phyloP scores from a whole-genome alignment of 2,329 filamentous ascomycete species.

The Venturia effusa region DNA sequence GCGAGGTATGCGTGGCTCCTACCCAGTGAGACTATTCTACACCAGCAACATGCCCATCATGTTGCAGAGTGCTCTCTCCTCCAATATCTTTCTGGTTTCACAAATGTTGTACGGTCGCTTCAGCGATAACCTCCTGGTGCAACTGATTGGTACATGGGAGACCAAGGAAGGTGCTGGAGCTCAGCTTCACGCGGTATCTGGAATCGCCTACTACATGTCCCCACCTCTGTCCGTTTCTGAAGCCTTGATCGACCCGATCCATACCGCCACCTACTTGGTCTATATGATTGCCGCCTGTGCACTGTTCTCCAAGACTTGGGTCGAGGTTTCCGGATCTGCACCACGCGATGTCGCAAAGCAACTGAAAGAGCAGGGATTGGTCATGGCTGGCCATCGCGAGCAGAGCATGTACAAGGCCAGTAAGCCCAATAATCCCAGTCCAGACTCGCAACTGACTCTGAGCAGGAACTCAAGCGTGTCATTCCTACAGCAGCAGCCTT shows the following conservation, averaged over 20 bases:
- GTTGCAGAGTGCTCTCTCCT: constrained; percentile 96
- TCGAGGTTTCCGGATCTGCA: constrained; percentile 95
- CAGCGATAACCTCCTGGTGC: constrained; percentile 96
- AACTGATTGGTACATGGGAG: constrained; percentile 97
- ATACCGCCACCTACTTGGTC: constrained; percentile 87
- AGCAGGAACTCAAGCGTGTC: constrained; percentile 82
- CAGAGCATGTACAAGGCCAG: constrained; percentile 93
- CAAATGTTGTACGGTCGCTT: constrained; percentile 99
- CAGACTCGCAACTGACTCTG: neutral
- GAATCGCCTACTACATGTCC: constrained; percentile 99
- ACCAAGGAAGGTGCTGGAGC: constrained; percentile 79
- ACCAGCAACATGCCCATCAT: constrained; percentile 99
- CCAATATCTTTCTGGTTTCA: constrained; percentile 97
- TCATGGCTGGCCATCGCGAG: constrained; percentile 99
- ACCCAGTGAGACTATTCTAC: constrained; percentile 98
- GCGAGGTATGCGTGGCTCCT: constrained; percentile 95
- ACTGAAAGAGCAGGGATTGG: constrained; percentile 97
- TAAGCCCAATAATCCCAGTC: neutral
- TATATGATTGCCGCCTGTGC: constrained; percentile 98
- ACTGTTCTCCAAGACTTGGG: constrained; percentile 99
- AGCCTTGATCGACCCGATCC: constrained; percentile 90
- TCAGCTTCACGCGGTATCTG: constrained; percentile 86
- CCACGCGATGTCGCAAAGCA: constrained; percentile 98
- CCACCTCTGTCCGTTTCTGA: constrained; percentile 96
- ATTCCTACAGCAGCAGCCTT: constrained; percentile 97